Evolutionary conservation across 106 monocot species (phyloP), one percentile per base, ranked within the genome.

Genomic region (Apostasia ramifera): DNA sequence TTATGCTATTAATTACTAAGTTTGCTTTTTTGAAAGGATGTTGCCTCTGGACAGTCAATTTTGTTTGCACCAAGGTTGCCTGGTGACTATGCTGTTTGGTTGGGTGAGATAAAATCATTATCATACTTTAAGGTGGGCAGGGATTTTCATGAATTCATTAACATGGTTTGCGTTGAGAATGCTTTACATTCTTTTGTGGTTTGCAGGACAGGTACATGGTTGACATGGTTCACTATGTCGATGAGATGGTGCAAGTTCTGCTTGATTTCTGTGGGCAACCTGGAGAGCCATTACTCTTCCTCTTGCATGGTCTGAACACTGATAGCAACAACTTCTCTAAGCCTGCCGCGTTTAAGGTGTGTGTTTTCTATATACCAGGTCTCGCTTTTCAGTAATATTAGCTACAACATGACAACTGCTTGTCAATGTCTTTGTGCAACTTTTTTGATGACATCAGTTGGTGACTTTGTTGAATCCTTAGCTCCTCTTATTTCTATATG

Each of bases 41-140:
- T 92, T 73, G 63, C 70, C 1, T 84, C 92, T 71, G 92, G 97
- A n/a, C 70, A 85, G 57, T 92, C 97, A 57, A 74, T 79, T 73
- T 57, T 97, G 51, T 97, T 97, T 80, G 83, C 79, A 55, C 97
- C 97, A 77, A 84, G 92, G 69, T 85, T 97, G 64, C 83, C 97
- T 69, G 78, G 81, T 75, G 86, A 89, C 14, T 97, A 97, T 97
- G 92, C 97, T 77, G 89, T 97, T 77, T 97, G 97, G 97, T 46
- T 97, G 81, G 97, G 97, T 66, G 77, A 97, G 82, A 97, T 97
- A 73, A 92, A 97, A 60, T 67, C 82, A 50, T 70, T 78, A 54
- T 79, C 84, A 13, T 87, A 83, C 67, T 97, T 85, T 43, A 82
- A 85, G 87, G 97, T 97, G 43, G 55, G 1, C 10, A n/a, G 37